phyloP scores from a whole-genome alignment of 495 filamentous ascomycete genomes.

The Aspergillus steynii region DNA sequence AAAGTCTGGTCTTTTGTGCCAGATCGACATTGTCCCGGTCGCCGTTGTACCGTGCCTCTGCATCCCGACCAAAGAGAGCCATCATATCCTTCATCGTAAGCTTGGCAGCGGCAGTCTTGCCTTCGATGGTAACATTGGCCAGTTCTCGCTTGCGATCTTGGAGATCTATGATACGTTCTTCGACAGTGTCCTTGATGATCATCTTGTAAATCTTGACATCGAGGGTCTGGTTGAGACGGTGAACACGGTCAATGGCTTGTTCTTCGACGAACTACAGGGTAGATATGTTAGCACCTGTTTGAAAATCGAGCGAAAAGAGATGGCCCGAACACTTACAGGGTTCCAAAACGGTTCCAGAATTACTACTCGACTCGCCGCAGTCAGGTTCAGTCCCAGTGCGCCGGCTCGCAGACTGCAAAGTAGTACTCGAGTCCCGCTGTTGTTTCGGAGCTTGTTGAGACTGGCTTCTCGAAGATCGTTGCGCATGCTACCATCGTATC shows the following conservation, averaged over 20 bases:
- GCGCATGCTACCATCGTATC: conserved; percentile 95
- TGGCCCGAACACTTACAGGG: conserved; percentile 57
- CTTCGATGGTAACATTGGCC: conserved; percentile 81
- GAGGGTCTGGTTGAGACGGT: conserved; percentile 89
- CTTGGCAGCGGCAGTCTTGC: conserved; percentile 73
- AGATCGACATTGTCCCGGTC: conserved; percentile 34
- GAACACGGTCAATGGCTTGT: conserved; percentile 97
- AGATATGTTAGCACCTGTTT: conserved; percentile 24
- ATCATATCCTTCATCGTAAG: conserved; percentile 92
- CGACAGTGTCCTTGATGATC: conserved; percentile 80
- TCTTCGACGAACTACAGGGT: conserved; percentile 81
- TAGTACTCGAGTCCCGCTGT: conserved; percentile 71
- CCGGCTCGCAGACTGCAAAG: conserved; percentile 94
- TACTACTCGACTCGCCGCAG: conserved; percentile 87
- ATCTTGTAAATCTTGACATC: conserved; percentile 95
- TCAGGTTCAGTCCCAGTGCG: conserved; percentile 89
- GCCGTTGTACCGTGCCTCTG: conserved; percentile 49
- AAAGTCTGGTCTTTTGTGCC: conserved; percentile 28
- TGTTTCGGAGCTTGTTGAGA: conserved; percentile 70
- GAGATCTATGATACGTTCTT: conserved; percentile 87
- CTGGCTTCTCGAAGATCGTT: conserved; percentile 91
- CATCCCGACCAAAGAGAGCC: conserved; percentile 80
- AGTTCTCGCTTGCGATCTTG: conserved; percentile 91
- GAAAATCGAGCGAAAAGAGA: background rate
- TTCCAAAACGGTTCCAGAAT: conserved; percentile 99